Conservation (phyloP, 371 early-diverging fungal genomes). For the Smittium mucronatum region DNA sequence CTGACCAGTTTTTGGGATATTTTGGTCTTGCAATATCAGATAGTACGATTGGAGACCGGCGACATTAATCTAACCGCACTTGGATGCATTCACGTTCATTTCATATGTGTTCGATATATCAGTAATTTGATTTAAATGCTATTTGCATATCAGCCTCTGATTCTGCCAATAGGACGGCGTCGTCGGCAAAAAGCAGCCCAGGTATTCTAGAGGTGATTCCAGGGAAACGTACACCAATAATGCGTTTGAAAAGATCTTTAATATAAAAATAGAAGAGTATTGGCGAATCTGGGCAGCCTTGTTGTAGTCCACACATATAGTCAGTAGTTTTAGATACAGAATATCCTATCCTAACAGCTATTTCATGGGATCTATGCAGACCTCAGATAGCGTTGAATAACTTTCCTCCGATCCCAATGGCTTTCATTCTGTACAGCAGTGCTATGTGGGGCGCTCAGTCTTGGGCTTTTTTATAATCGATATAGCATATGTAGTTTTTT, state of each 20-base stretch:
- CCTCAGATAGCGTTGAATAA: background rate
- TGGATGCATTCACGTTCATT: background rate
- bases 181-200: conserved; percentile 6
- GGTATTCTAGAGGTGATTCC: background rate
- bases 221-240: background rate
- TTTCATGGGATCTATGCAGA: background rate
- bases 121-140: conserved; percentile 13
- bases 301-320: background rate
- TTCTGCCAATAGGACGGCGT: background rate
- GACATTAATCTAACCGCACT: background rate
- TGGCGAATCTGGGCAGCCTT: conserved; percentile 3
- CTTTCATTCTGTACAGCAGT: background rate
- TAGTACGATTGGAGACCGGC: background rate
- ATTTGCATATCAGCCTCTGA: background rate
- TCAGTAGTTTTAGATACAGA: background rate
- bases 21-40: background rate
- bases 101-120: background rate
- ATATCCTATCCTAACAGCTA: background rate
- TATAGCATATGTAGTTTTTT: conserved; percentile 2
- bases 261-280: conserved; percentile 1
- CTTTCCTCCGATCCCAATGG: background rate
- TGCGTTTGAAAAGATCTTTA: background rate
- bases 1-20: background rate
- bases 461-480: conserved; percentile 2
- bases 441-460: background rate